Evolutionary conservation across 2,329 filamentous ascomycete genomes (phyloP).

Genomic region (Purpureocillium takamizusanense): DNA sequence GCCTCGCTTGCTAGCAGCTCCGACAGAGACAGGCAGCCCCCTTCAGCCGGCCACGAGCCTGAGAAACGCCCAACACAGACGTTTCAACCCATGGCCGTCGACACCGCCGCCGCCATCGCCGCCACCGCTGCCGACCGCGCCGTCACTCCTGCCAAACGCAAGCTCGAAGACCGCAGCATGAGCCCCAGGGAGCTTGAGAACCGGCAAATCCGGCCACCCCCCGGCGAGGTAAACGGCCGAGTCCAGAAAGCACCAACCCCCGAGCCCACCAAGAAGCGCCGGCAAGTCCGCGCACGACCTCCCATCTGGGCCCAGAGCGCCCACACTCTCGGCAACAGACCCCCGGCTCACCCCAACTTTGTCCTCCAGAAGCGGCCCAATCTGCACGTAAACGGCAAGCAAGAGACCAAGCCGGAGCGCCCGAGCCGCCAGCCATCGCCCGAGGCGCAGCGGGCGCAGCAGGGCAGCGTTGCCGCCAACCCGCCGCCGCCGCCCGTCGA

Average conservation of each 20-base stretch:
- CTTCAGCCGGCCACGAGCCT: conserved; percentile 9
- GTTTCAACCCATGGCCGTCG: conserved; percentile 17
- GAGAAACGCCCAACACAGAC: conserved; percentile 14
- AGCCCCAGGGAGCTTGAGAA: conserved; percentile 42
- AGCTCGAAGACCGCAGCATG: conserved; percentile 30
- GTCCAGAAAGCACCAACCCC: conserved; percentile 21
- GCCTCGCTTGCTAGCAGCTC: conserved; percentile 39
- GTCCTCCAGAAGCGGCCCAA: conserved; percentile 31
- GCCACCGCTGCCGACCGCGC: conserved; percentile 20
- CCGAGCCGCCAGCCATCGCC: conserved; percentile 38
- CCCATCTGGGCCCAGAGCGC: conserved; percentile 41
- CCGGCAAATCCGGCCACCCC: conserved; percentile 37
- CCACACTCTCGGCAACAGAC: conserved; percentile 22
- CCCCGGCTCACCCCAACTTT: conserved; percentile 34
- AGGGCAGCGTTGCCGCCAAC: conserved; percentile 10
- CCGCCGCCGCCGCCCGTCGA: conserved; percentile 16
- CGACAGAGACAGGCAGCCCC: conserved; percentile 16
- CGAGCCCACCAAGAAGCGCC: conserved; percentile 28
- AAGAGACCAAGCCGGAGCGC: conserved; percentile 15
- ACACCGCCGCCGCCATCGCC: too few relatives aligned
- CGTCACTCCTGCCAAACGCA: conserved; percentile 29
- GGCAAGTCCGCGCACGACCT: conserved; percentile 23
- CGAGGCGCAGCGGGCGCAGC: conserved; percentile 28
- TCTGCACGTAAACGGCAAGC: neutral
- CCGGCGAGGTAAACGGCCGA: conserved; percentile 38